phyloP scores from a whole-genome alignment of 305 asterid species.

The Fraxinus dipetala region DNA sequence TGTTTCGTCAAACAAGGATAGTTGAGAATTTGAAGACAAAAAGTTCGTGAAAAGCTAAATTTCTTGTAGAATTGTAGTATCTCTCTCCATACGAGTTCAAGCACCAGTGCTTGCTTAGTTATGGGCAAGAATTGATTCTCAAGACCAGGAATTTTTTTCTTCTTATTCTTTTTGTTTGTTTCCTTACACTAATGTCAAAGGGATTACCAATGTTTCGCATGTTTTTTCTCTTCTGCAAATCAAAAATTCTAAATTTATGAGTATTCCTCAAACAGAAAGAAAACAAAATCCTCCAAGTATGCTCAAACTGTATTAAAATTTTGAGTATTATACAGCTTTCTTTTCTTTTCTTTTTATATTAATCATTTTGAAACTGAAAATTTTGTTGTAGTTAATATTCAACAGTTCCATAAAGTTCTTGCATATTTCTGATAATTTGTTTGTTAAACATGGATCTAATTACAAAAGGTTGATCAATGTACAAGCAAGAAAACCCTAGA shows the following conservation, averaged over 20 bases:
- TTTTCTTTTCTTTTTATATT: background rate
- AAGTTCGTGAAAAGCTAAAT: background rate
- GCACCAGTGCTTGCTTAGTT: slow-evolving; percentile 1
- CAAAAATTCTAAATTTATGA: background rate
- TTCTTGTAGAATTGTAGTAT: background rate
- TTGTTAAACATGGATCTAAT: background rate
- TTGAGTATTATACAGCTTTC: background rate
- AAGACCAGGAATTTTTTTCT: background rate
- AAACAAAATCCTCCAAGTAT: background rate
- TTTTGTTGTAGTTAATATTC: background rate
- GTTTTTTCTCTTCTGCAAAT: background rate
- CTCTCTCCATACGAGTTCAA: background rate
- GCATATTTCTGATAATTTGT: background rate
- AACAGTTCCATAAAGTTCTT: background rate
- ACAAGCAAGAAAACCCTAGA: slow-evolving; percentile 40
- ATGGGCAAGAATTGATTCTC: slow-evolving; percentile 17
- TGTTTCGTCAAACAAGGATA: background rate
- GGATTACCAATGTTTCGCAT: background rate
- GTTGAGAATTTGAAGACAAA: background rate
- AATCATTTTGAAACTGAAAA: background rate
- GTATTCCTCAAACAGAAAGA: background rate
- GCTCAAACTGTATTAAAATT: background rate
- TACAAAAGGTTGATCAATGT: background rate
- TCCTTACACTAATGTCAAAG: background rate
- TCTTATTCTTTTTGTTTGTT: background rate